Evolutionary conservation across 176 grass and related monocot genomes (phyloP).

Genomic region (Cocos nucifera): DNA sequence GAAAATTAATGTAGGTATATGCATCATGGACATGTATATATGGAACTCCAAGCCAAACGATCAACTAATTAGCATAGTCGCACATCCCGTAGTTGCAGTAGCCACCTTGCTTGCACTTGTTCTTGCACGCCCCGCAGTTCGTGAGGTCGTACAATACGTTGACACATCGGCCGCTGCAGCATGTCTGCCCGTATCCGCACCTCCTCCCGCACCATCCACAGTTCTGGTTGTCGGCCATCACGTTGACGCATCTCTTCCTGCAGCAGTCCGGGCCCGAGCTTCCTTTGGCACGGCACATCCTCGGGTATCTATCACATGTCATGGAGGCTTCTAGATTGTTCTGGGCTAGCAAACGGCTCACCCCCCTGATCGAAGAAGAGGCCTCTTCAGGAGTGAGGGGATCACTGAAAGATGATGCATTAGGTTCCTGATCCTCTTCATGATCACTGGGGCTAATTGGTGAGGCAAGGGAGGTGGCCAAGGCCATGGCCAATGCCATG

Average conservation of each 20-base stretch:
- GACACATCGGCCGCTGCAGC: conserved; percentile 20
- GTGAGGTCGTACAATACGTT: conserved; percentile 11
- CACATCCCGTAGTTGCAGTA: conserved; percentile 28
- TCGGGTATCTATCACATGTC: conserved; percentile 21
- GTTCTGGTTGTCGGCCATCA: conserved; percentile 21
- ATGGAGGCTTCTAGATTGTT: background rate
- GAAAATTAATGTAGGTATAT: too few relatives aligned
- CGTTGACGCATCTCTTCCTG: conserved; percentile 21
- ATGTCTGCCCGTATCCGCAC: conserved; percentile 21
- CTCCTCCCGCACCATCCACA: conserved; percentile 21
- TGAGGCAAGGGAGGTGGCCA: background rate
- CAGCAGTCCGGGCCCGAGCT: conserved; percentile 25
- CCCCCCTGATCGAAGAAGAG: background rate
- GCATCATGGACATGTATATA: too few relatives aligned
- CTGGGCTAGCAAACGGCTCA: background rate
- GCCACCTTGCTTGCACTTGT: conserved; percentile 28
- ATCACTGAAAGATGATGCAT: too few relatives aligned
- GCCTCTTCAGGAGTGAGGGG: too few relatives aligned
- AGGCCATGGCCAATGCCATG: conserved; percentile 3
- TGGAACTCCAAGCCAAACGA: too few relatives aligned
- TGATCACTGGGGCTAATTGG: background rate
- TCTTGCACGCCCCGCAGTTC: conserved; percentile 32
- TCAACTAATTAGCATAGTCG: conserved; percentile 17
- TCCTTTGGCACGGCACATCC: conserved; percentile 18
- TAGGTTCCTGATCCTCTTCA: too few relatives aligned